These are phyloP conservation scores for Phaeosphaeria sp. DNA, from an alignment of 2,329 filamentous ascomycete species.

Conservation along the genomic window DNA sequence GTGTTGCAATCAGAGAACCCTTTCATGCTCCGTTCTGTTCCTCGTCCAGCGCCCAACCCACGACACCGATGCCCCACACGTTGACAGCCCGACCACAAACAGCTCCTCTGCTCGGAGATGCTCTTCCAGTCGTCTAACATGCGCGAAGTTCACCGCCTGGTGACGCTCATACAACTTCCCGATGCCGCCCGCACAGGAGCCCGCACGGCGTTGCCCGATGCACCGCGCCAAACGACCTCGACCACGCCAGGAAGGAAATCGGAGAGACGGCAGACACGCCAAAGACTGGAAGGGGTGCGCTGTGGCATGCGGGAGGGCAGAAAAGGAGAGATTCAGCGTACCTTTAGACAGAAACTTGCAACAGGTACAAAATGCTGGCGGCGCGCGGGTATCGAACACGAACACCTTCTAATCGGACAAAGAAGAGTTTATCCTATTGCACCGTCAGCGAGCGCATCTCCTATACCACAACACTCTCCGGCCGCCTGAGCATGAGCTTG, in stretches of 20 bases:
- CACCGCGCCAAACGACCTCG: too few relatives aligned
- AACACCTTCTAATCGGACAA: slow-evolving; percentile 41
- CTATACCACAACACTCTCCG: not conserved
- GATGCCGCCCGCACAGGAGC: not conserved
- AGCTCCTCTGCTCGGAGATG: not conserved
- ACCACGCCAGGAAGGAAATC: not conserved
- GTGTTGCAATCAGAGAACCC: not conserved
- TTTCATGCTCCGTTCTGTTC: not conserved
- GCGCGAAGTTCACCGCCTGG: not conserved
- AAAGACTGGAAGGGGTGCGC: not conserved
- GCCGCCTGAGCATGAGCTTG: not conserved
- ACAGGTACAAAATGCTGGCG: slow-evolving; percentile 27
- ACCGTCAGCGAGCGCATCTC: slow-evolving; percentile 10
- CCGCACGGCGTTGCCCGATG: not conserved
- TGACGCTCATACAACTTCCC: not conserved
- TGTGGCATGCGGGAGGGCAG: not conserved
- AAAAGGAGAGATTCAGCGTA: slow-evolving; percentile 30
- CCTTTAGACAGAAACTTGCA: slow-evolving; percentile 37
- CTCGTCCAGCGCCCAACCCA: not conserved
- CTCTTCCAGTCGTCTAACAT: not conserved
- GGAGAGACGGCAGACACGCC: not conserved
- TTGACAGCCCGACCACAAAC: not conserved
- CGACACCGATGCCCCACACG: not conserved
- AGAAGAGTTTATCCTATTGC: slow-evolving; percentile 32
- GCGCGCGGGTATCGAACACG: slow-evolving; percentile 34